These are phyloP conservation scores for Fomitopsis betulina DNA, from an alignment of 1,284 basidiomycete species.

Conservation along the genomic window DNA sequence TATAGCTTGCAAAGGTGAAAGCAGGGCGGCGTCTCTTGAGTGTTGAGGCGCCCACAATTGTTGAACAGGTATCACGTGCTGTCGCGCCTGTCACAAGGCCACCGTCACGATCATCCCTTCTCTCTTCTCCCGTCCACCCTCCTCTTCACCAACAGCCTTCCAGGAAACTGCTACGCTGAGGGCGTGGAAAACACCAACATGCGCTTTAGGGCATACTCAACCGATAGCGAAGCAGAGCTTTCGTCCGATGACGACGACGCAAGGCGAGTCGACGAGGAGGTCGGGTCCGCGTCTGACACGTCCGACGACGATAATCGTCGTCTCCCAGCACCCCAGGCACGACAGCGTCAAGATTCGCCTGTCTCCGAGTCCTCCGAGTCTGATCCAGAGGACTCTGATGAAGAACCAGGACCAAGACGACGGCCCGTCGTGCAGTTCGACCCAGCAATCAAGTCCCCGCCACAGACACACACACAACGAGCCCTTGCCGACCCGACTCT, in stretches of 20 bases:
- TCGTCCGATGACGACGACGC: conserved; percentile 6
- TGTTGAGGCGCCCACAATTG: neutral
- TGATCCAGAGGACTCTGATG: conserved; percentile 12
- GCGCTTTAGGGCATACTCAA: conserved; percentile 23
- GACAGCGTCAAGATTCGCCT: conserved; percentile 7
- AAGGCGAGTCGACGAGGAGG: conserved; percentile 8
- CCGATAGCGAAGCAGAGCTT: conserved; percentile 23
- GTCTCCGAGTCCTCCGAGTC: conserved; percentile 6
- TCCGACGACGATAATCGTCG: conserved; percentile 15
- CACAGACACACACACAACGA: conserved; percentile 9
- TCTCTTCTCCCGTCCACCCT: neutral
- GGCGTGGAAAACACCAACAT: conserved; percentile 3
- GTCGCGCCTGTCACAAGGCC: neutral
- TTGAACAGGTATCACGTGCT: neutral
- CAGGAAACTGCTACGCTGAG: neutral
- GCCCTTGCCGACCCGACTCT: conserved; percentile 22
- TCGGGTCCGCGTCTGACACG: conserved; percentile 9
- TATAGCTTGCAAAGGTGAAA: too few species aligned
- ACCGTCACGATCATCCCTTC: neutral
- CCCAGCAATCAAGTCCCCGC: conserved; percentile 23
- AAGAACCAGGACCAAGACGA: conserved; percentile 4
- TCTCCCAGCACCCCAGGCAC: neutral
- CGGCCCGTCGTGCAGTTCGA: conserved; percentile 11
- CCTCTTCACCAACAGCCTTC: neutral
- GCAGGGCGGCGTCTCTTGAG: neutral